Evolutionary conservation across 2,329 filamentous ascomycete species (phyloP), one percentile per base, ranked within the genome.

Genomic region (Neurospora sp.): DNA sequence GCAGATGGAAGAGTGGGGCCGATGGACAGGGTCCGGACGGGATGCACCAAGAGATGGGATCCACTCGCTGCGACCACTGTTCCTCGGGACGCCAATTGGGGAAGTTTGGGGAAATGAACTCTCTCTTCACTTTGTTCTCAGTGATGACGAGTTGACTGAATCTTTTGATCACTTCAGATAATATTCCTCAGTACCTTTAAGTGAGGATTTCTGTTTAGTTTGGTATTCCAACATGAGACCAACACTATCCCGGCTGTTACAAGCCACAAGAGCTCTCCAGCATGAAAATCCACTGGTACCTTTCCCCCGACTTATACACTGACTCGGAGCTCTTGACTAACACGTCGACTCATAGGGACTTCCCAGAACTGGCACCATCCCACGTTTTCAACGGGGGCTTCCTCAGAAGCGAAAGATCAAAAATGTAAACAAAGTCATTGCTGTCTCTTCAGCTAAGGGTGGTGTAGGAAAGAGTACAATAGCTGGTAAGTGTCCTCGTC

Each of bases 401-500:
- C 95, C 96, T 0, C 87, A 93, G 75, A 90, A 91, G 76, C 88
- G 93, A 73, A 89, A 88, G 75, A 97, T 99, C 75, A 86, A 87
- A 36, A 89, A 94, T 78, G 95, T 99, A 33, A 87, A 89, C 74
- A 97, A 97, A 78, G 89, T 97, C n/a, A 88, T 99, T 71, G 93
- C 94, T n/a, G 93, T 99, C 15, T 97, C 93, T 4, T 98, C 94
- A 1, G 96, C 96, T 15, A 99, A 99, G 78, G 96, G 96, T 2
- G 96, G 96, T n/a, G 96, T 99, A 0, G 96, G 96, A 1, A 99
- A 99, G 79, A 97, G 93, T 75, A 99, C 96, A 8, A 89, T 98
- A 66, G 90, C 95, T 71, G 91, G 92, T 92, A 76, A 68, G 81
- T 42, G 11, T 69, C 17, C n/a, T 28, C 11, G 19, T 46, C 46